Conservation (phyloP, 495 filamentous ascomycete species). For the Ascodesmis nigricans region DNA sequence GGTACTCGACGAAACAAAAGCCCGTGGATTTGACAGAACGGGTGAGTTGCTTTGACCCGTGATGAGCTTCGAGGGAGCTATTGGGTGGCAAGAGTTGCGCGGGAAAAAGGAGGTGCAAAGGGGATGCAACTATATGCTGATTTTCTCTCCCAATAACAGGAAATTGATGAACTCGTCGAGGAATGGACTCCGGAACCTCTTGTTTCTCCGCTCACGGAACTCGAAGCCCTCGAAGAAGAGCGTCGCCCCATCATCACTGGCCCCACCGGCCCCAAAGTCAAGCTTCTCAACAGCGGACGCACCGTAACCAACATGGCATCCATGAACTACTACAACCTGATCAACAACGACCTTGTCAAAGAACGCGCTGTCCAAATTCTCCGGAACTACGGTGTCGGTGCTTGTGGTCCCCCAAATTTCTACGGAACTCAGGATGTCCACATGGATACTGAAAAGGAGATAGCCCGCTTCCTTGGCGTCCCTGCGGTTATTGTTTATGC, state of each 20-base stretch:
- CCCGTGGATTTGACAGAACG: conserved; percentile 76
- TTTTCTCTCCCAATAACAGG: no score
- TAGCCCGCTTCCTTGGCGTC: conserved; percentile 68
- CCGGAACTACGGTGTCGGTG: conserved; percentile 84
- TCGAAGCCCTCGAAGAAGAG: conserved; percentile 67
- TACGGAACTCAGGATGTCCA: conserved; percentile 98
- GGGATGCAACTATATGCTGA: no score
- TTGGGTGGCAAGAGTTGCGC: no score
- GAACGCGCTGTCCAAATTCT: conserved; percentile 85
- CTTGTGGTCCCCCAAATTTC: conserved; percentile 89
- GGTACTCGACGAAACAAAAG: conserved; percentile 73
- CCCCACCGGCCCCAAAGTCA: conserved; percentile 72
- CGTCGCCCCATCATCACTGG: conserved; percentile 71
- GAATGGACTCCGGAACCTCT: conserved; percentile 94
- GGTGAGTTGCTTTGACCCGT: no score
- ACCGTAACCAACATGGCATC: conserved; percentile 82
- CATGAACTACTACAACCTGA: conserved; percentile 93
- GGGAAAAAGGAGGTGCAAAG: no score
- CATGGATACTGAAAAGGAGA: conserved; percentile 86
- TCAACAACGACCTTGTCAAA: conserved; percentile 72
- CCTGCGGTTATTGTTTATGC: conserved; percentile 82
- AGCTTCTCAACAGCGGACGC: conserved; percentile 57
- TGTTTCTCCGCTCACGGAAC: conserved; percentile 42
- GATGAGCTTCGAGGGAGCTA: no score
- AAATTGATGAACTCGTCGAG: conserved; percentile 91